Evolutionary conservation across 2,329 filamentous ascomycete genomes (phyloP).

Genomic region (Ophiostoma sp.): DNA sequence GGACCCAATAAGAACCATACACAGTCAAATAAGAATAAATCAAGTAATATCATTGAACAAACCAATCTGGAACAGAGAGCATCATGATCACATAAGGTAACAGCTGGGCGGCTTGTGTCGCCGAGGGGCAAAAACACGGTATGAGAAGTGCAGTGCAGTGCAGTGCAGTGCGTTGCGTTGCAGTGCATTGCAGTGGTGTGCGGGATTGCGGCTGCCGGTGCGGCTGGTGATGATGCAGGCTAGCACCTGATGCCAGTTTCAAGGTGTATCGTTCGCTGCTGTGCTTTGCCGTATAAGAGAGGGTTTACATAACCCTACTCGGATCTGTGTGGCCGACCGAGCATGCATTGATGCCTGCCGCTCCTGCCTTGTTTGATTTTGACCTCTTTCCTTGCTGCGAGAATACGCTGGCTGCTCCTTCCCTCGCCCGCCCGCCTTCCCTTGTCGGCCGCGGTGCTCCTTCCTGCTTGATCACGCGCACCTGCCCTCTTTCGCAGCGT

Average conservation of each 20-base stretch:
- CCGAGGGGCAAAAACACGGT: too few relatives aligned
- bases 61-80: too few relatives aligned
- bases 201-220: not conserved
- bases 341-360: not conserved
- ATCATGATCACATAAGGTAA: too few relatives aligned
- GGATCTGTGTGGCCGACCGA: too few relatives aligned
- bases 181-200: not conserved
- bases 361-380: not conserved
- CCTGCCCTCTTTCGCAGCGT: too few relatives aligned
- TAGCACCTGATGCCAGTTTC: not conserved
- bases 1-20: not conserved
- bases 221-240: not conserved
- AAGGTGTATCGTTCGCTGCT: not conserved
- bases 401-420: not conserved
- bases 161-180: not conserved
- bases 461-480: not conserved
- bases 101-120: too few relatives aligned
- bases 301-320: not conserved
- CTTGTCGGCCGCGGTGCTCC: not conserved
- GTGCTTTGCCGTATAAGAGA: not conserved
- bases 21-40: too few relatives aligned
- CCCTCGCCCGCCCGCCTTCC: not conserved
- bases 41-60: too few relatives aligned
- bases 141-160: not conserved
- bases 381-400: not conserved